Evolutionary conservation across 495 filamentous ascomycete species (phyloP), one percentile per base, ranked within the genome.

Genomic region (Tuber melanosporum): DNA sequence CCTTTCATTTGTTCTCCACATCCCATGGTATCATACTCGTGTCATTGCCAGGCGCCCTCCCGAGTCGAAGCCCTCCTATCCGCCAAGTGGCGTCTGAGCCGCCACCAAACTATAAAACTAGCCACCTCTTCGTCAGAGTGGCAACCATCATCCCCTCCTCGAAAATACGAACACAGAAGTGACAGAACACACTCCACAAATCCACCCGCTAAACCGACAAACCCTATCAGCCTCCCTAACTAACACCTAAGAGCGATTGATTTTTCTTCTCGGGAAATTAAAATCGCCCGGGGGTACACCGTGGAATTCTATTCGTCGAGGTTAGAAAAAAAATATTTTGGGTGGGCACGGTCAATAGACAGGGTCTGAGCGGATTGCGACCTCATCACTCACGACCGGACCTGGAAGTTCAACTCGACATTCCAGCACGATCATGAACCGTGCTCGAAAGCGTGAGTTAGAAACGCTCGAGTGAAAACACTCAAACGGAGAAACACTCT

Each of bases 401-500:
- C 26, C 15, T 66, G 57, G 57, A 66, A 66, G 57, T 66, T 66
- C 26, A 66, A 66, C 57, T 32, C 57, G 26, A 66, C 32, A 36
- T 66, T 66, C 57, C 26, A 36, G 32, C 57, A 7, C 57, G 57
- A 19, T 26, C 75, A 82, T 82, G 75, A 82, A 76, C 52, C 81
- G 81, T 74, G 80, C 81, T 72, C 81, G 81, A 46, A 82, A 82
- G 74, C 77, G 81, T 82, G 46, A 73, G 81, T 82, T 74, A 39
- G 41, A 52, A 46, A 46, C 45, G 6, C 14, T 39, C 43, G 32
- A 32, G 20, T 74, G 72, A 19, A 74, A 57, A 22, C 73, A 41
- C 49, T 75, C 71, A 47, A 43, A 41, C 14, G 49, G 42, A n/a
- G 32, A 76, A 80, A 78, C 76, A 78, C 73, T 71, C 74, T 81